Conservation (phyloP, 768 basidiomycete species). For the Lactarius evosmus region DNA sequence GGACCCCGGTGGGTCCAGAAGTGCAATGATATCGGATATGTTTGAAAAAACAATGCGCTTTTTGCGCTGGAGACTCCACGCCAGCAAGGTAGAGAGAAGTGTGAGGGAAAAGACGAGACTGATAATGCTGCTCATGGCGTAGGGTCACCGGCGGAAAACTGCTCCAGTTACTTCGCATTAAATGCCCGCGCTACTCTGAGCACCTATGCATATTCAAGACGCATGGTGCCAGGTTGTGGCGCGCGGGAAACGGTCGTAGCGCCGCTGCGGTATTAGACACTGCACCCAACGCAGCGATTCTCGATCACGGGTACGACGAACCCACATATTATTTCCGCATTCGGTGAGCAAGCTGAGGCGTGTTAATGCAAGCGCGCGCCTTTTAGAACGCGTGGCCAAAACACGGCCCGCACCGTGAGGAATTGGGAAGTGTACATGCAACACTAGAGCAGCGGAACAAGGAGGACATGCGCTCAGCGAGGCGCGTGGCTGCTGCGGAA, state of each 20-base stretch:
- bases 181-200: neutral
- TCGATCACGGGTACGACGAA: neutral
- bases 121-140: neutral
- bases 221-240: neutral
- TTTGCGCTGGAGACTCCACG: neutral
- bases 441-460: neutral
- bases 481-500: neutral
- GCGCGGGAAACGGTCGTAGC: neutral
- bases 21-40: neutral
- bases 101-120: neutral
- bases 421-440: neutral
- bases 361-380: neutral
- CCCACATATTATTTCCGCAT: neutral
- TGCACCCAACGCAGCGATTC: neutral
- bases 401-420: neutral
- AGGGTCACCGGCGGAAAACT: neutral
- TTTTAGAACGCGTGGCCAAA: neutral
- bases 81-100: neutral
- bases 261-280: neutral
- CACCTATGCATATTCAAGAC: neutral
- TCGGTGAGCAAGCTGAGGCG: neutral
- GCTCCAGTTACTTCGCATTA: neutral
- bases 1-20: neutral
- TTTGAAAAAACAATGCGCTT: neutral
- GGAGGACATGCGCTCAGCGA: neutral